A percentile compares a stretch with the other conserved stretches of the same genome.
Evolutionary conservation across 2,329 filamentous ascomycete species (phyloP).

Genomic region (Tolypocladium endophyticum): DNA sequence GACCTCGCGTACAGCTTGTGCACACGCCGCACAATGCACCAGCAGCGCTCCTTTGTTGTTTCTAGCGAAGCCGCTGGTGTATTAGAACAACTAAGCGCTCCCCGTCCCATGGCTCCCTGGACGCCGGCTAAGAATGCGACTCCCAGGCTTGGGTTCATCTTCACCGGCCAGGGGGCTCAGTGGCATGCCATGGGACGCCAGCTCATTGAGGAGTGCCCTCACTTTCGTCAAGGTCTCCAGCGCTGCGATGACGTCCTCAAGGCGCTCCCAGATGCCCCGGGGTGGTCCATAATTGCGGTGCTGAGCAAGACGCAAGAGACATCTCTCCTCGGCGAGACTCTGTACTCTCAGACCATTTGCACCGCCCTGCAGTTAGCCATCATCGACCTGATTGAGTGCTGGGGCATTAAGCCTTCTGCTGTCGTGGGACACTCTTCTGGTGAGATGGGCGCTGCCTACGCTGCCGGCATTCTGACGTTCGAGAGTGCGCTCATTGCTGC

Average conservation of each 20-base stretch:
- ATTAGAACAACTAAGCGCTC: background rate
- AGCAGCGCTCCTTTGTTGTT: background rate
- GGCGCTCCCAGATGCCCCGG: background rate
- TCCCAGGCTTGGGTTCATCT: background rate
- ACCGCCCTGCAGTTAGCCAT: constrained; percentile 30
- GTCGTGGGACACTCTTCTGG: background rate
- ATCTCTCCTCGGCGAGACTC: constrained; percentile 5
- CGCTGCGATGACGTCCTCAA: background rate
- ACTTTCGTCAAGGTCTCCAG: background rate
- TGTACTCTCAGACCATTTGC: constrained; percentile 24
- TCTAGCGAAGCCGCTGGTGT: background rate
- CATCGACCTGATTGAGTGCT: constrained; percentile 18
- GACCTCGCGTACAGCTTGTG: background rate
- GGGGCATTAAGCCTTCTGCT: background rate
- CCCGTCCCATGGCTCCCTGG: background rate
- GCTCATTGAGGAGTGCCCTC: background rate
- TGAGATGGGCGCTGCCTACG: background rate
- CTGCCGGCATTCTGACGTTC: background rate
- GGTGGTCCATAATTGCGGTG: background rate
- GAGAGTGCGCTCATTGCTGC: background rate
- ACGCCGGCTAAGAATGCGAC: background rate
- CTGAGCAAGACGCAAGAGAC: background rate
- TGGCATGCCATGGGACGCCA: background rate
- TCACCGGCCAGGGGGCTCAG: background rate
- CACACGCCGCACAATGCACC: background rate